phyloP scores from a whole-genome alignment of 768 basidiomycete species.

The Chiua virens region DNA sequence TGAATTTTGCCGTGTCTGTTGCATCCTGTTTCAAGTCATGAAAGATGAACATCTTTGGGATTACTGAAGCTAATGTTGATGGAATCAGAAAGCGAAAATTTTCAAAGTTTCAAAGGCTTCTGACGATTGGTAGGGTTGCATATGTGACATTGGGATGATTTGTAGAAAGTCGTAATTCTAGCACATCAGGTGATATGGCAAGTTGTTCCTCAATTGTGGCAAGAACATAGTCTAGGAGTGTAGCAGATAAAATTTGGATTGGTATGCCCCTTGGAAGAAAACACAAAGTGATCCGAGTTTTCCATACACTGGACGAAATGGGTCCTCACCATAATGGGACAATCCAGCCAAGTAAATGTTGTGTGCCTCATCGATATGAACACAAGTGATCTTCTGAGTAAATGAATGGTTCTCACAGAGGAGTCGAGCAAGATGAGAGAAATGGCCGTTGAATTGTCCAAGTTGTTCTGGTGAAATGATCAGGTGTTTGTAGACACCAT shows the following conservation, averaged over 20 bases:
- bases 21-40: slow-evolving; percentile 13
- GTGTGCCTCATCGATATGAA: no score
- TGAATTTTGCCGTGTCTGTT: slow-evolving; percentile 5
- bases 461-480: no score
- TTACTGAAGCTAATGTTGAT: no score
- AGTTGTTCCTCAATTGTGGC: not conserved
- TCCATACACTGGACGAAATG: slow-evolving; percentile 1
- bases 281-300: not conserved
- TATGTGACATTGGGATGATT: slow-evolving; percentile 5
- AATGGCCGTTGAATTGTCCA: no score
- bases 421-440: no score
- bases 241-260: no score
- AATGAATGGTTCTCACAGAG: no score
- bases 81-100: slow-evolving; percentile 1
- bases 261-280: not conserved
- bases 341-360: slow-evolving; percentile 3
- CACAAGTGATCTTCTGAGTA: no score
- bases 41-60: slow-evolving; percentile 13
- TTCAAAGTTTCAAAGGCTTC: not conserved
- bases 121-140: not conserved
- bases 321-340: not conserved
- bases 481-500: no score
- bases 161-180: not conserved
- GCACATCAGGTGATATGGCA: not conserved
- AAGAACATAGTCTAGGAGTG: not conserved